Conservation (phyloP, 768 basidiomycete genomes). For the Kwoniella heveanensis region DNA sequence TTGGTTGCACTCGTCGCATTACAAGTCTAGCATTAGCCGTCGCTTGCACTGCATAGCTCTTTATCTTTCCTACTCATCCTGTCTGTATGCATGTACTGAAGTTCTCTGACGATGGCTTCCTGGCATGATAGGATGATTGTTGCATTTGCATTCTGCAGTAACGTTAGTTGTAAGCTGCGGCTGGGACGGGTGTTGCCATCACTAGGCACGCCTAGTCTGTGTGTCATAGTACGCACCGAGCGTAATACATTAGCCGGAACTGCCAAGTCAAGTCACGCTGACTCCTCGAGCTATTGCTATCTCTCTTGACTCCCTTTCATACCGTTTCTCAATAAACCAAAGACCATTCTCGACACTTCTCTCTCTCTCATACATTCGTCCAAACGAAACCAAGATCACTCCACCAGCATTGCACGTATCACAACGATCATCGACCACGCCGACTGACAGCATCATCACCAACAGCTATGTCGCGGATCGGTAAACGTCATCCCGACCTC, state of each 20-base stretch:
- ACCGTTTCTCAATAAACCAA: neutral
- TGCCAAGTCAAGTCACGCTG: neutral
- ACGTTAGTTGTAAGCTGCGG: neutral
- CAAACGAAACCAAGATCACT: too few relatives aligned
- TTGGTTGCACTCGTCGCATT: too few relatives aligned
- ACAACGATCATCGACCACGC: neutral
- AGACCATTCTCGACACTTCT: neutral
- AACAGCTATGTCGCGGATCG: conserved; percentile 36
- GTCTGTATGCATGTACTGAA: conserved; percentile 25
- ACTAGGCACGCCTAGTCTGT: neutral
- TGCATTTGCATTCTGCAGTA: neutral
- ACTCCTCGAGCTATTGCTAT: neutral
- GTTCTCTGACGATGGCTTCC: too few relatives aligned
- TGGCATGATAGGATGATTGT: too few relatives aligned
- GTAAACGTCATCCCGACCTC: conserved; percentile 55
- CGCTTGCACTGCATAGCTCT: neutral
- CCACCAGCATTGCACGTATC: too few relatives aligned
- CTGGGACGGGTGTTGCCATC: neutral
- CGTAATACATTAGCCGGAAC: conserved; percentile 1
- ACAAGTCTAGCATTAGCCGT: too few relatives aligned
- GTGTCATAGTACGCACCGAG: too few relatives aligned
- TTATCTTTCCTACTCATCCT: neutral
- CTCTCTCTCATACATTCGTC: too few relatives aligned
- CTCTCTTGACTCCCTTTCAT: conserved; percentile 1
- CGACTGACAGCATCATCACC: neutral